Evolutionary conservation across 75 land plant genomes (phyloP).

Genomic region (Isoetes taiwanensis): DNA sequence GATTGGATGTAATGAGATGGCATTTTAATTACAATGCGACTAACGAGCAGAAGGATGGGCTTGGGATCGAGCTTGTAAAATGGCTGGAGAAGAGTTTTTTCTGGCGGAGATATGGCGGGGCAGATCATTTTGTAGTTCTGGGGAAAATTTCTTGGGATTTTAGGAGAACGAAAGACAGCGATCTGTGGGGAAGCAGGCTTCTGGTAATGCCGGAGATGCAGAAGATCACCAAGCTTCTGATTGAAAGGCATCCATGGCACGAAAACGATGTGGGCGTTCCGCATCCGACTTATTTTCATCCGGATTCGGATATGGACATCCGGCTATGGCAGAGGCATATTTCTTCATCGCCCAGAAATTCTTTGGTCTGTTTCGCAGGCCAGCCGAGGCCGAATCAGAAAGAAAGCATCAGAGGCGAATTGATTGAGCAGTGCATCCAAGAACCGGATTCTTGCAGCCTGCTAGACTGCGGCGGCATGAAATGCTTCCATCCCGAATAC

Average conservation of each 20-base stretch:
- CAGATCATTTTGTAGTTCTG: constrained; percentile 49
- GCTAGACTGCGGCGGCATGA: constrained; percentile 21
- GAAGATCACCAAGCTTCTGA: constrained; percentile 40
- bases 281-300: constrained; percentile 65
- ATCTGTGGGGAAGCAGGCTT: constrained; percentile 44
- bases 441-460: constrained; percentile 19
- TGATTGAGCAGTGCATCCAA: constrained; percentile 39
- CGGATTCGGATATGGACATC: constrained; percentile 39
- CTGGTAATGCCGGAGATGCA: constrained; percentile 34
- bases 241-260: constrained; percentile 73
- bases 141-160: constrained; percentile 80
- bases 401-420: constrained; percentile 29
- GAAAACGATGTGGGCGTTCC: constrained; percentile 55
- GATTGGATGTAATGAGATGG: constrained; percentile 64
- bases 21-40: constrained; percentile 41
- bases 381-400: constrained; percentile 27
- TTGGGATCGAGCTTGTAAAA: constrained; percentile 31
- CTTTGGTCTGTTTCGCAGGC: constrained; percentile 45
- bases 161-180: constrained; percentile 13
- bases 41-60: constrained; percentile 27
- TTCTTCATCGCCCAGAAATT: neutral
- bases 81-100: constrained; percentile 36
- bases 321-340: constrained; percentile 28
- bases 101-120: constrained; percentile 33
- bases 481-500: constrained; percentile 23